phyloP scores from a whole-genome alignment of 768 basidiomycete genomes.

The Macrocybe gigantea region DNA sequence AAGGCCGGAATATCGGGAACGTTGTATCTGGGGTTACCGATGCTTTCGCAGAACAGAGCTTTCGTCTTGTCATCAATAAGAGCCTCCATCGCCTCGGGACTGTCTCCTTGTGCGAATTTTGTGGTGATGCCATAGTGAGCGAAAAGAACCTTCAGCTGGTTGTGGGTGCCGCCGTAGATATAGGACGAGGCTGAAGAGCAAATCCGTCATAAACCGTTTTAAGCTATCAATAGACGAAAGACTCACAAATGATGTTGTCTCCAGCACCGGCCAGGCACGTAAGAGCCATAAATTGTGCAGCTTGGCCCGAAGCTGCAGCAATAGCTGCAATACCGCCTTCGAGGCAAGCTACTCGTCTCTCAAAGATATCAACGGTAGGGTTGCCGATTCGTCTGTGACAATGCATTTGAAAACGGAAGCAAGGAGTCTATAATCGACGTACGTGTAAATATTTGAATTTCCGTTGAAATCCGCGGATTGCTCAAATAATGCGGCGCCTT shows the following conservation, averaged over 20 bases:
- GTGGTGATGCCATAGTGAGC: conserved; percentile 43
- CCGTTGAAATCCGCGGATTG: conserved; percentile 2
- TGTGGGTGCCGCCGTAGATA: conserved; percentile 41
- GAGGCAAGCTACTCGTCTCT: conserved; percentile 57
- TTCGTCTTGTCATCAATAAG: conserved; percentile 57
- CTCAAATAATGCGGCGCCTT: conserved; percentile 24
- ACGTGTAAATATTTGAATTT: conserved; percentile 4
- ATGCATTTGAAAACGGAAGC: conserved; percentile 15
- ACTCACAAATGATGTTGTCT: conserved; percentile 65
- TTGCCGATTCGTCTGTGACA: conserved; percentile 7
- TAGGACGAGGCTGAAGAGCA: conserved; percentile 25
- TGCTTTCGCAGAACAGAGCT: conserved; percentile 52
- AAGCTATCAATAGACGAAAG: conserved; percentile 9
- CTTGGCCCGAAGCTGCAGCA: conserved; percentile 52
- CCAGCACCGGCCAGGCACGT: conserved; percentile 44
- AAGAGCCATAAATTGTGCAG: conserved; percentile 59
- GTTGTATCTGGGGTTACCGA: conserved; percentile 58
- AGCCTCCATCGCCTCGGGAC: conserved; percentile 33
- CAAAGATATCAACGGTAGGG: conserved; percentile 44
- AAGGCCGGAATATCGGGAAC: conserved; percentile 51
- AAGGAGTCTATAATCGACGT: neutral
- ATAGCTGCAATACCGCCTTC: conserved; percentile 61
- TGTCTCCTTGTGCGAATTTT: conserved; percentile 46
- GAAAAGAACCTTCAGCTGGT: conserved; percentile 52
- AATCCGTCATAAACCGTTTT: conserved; percentile 58